These are phyloP conservation scores for Aspergillus bertholletiae DNA, from an alignment of 495 filamentous ascomycete genomes.

Conservation along the genomic window DNA sequence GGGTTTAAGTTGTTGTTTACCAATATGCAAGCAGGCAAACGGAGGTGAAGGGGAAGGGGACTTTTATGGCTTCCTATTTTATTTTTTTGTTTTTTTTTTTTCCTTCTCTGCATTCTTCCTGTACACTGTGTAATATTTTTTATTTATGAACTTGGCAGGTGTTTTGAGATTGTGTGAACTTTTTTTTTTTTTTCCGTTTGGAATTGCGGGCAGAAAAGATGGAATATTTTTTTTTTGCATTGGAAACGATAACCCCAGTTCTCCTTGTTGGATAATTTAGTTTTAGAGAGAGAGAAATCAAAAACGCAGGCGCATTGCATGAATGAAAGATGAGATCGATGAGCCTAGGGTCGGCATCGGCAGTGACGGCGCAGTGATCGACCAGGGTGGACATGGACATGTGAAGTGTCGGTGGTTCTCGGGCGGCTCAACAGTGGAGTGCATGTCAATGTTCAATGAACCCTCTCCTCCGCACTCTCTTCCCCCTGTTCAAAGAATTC, in stretches of 20 bases:
- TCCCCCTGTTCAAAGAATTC: not conserved
- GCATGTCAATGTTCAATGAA: too few relatives aligned
- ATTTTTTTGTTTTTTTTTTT: not conserved
- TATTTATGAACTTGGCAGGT: not conserved
- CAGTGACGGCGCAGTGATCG: not conserved
- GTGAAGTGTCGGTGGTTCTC: conserved; percentile 12
- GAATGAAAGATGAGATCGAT: not conserved
- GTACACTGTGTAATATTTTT: conserved; percentile 23
- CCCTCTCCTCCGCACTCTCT: not conserved
- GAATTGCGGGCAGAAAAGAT: not conserved
- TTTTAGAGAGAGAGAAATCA: not conserved
- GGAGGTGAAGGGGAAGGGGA: conserved; percentile 20
- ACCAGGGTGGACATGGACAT: too few relatives aligned
- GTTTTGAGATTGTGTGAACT: too few relatives aligned
- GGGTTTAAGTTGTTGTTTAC: conserved; percentile 67
- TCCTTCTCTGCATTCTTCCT: conserved; percentile 11
- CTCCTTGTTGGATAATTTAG: not conserved
- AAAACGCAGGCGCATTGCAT: not conserved
- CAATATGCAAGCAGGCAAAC: conserved; percentile 47
- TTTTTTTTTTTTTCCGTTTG: too few relatives aligned
- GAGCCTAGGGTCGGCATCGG: not conserved
- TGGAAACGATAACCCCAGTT: not conserved
- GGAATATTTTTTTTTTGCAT: not conserved
- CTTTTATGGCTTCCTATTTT: not conserved
- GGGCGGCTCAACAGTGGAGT: conserved; percentile 3